These are phyloP conservation scores for Aspergillus biplanus DNA, from an alignment of 495 filamentous ascomycete species.

Conservation along the genomic window DNA sequence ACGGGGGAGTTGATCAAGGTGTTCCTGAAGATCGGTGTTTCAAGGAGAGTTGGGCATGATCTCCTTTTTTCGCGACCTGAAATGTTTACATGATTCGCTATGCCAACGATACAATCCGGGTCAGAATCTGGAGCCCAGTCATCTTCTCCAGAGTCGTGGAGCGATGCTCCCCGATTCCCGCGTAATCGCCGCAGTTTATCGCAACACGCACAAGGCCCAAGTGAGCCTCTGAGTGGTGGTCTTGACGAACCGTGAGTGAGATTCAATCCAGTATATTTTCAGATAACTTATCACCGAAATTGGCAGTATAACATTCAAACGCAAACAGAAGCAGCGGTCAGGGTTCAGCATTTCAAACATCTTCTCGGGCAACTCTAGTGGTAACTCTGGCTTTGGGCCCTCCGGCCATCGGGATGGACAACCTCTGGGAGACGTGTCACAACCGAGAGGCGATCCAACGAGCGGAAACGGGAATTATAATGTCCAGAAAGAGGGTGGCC, in stretches of 20 bases:
- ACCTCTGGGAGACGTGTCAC: constrained; percentile 9
- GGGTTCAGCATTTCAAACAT: constrained; percentile 61
- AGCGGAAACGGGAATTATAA: constrained; percentile 43
- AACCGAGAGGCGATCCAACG: constrained; percentile 21
- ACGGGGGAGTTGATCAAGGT: not conserved
- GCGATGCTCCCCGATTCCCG: constrained; percentile 13
- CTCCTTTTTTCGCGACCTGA: constrained; percentile 18
- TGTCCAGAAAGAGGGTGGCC: constrained; percentile 64
- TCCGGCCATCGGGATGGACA: constrained; percentile 31
- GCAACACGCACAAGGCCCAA: constrained; percentile 21
- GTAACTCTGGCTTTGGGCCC: constrained; percentile 29
- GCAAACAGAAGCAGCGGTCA: constrained; percentile 69
- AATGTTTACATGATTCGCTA: constrained; percentile 20
- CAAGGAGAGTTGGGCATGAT: constrained; percentile 24
- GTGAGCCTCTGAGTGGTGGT: constrained; percentile 56
- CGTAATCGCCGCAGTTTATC: constrained; percentile 16
- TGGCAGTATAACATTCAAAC: constrained; percentile 77
- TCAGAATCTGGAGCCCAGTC: constrained; percentile 21
- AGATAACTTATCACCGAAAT: constrained; percentile 13
- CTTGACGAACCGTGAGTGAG: constrained; percentile 48
- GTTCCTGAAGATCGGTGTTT: constrained; percentile 11
- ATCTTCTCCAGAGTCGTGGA: constrained; percentile 17
- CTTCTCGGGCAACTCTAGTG: constrained; percentile 35
- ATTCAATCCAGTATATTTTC: not conserved
- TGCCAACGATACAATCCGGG: constrained; percentile 22